A percentile compares a stretch with the other conserved stretches of the same genome.
phyloP scores from a whole-genome alignment of 164 flowering plant species.

The Dillenia suffruticosa region DNA sequence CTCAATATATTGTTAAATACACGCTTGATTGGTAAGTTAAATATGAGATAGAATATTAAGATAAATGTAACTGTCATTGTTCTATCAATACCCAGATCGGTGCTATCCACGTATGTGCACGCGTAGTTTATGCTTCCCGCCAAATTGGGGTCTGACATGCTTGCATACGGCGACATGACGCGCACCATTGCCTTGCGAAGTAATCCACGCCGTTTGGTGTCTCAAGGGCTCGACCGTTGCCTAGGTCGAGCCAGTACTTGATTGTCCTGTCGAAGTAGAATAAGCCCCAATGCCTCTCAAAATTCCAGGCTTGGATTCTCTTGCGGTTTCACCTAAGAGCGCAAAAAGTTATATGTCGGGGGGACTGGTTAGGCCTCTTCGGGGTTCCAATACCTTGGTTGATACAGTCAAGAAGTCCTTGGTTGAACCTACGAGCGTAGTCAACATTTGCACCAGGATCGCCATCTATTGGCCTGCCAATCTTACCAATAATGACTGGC shows the following conservation, averaged over 20 bases:
- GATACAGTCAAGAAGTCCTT: conserved; percentile 58
- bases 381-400: conserved; percentile 65
- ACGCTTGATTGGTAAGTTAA: no score
- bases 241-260: conserved; percentile 55
- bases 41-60: no score
- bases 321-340: conserved; percentile 73
- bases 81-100: conserved; percentile 46
- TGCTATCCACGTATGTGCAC: conserved; percentile 79
- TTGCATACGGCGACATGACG: conserved; percentile 65
- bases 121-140: conserved; percentile 42
- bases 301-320: conserved; percentile 73
- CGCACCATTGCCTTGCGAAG: conserved; percentile 76
- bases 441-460: conserved; percentile 46
- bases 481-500: conserved; percentile 74
- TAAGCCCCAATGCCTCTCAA: conserved; percentile 95
- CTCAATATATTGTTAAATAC: no score
- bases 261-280: conserved; percentile 68
- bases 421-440: conserved; percentile 69
- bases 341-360: conserved; percentile 71
- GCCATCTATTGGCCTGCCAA: conserved; percentile 97
- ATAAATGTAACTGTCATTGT: no score
- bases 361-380: conserved; percentile 33
- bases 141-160: conserved; percentile 37
- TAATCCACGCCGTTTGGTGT: conserved; percentile 74
- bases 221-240: conserved; percentile 29